Evolutionary conservation across 495 filamentous ascomycete species (phyloP).

Genomic region (Xylaria acuta): DNA sequence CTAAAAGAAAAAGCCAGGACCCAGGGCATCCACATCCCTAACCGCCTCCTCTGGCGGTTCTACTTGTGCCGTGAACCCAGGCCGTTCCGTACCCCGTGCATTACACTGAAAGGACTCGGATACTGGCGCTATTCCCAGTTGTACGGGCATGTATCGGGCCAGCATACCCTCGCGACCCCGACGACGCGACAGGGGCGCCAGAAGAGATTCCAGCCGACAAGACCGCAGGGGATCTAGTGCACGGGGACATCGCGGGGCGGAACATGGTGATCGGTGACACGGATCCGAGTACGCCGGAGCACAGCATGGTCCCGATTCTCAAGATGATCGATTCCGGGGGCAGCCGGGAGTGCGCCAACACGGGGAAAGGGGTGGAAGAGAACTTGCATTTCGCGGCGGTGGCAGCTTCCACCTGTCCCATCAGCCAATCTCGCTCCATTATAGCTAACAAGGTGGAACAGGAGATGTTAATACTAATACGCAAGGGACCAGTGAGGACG

Average conservation of each 20-base stretch:
- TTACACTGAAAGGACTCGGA: background rate
- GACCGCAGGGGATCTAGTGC: background rate
- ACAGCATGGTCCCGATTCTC: background rate
- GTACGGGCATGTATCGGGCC: slow-evolving; percentile 3
- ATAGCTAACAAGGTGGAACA: background rate
- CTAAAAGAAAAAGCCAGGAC: background rate
- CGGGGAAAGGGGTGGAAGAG: background rate
- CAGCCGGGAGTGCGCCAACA: background rate
- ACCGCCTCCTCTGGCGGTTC: background rate
- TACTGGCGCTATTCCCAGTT: background rate
- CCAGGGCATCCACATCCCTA: background rate
- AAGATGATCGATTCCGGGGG: slow-evolving; percentile 16
- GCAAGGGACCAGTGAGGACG: background rate
- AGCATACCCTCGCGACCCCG: background rate
- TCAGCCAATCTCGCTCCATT: background rate
- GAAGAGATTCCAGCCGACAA: background rate
- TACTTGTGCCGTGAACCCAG: background rate
- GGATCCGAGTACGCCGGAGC: background rate
- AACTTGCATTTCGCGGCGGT: background rate
- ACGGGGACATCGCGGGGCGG: background rate
- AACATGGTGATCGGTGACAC: slow-evolving; percentile 6
- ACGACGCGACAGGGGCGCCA: too few species aligned
- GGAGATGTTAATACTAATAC: background rate
- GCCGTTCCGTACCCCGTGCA: too few species aligned
- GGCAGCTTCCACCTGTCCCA: background rate